Conservation (phyloP, 192 early-diverging fungal species). For the Rhizoclosmatium globosum region DNA sequence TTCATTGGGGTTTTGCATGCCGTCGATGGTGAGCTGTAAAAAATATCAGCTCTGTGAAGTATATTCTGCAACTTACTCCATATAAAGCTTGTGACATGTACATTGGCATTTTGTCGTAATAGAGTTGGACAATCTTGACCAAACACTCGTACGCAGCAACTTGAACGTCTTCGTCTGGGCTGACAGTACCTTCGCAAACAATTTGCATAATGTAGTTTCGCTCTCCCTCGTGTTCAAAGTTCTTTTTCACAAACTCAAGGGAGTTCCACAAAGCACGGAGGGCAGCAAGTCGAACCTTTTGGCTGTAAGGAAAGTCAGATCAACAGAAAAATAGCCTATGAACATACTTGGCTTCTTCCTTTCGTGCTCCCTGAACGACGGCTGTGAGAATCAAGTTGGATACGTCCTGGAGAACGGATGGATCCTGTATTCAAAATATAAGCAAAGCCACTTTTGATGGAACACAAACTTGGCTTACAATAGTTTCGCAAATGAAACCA, state of each 20-base stretch:
- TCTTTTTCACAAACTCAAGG: constrained; percentile 91
- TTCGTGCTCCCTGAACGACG: constrained; percentile 93
- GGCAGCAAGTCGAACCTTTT: constrained; percentile 84
- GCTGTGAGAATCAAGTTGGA: constrained; percentile 93
- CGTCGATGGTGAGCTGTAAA: constrained; percentile 79
- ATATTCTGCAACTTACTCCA: constrained; percentile 65
- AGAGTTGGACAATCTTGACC: constrained; percentile 95
- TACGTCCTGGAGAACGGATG: constrained; percentile 80
- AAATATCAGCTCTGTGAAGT: neutral
- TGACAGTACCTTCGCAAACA: constrained; percentile 90
- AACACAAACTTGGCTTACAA: constrained; percentile 59
- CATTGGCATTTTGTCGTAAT: constrained; percentile 95
- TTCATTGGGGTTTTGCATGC: constrained; percentile 90
- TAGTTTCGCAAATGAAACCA: constrained; percentile 93
- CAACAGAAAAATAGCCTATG: neutral
- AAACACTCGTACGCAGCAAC: constrained; percentile 94
- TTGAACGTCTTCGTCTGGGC: constrained; percentile 73
- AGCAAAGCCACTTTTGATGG: neutral
- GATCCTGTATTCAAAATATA: constrained; percentile 60
- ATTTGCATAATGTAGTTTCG: constrained; percentile 99
- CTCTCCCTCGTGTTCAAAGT: constrained; percentile 94
- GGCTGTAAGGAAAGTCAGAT: constrained; percentile 26
- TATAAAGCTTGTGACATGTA: constrained; percentile 98
- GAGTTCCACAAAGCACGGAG: constrained; percentile 93
- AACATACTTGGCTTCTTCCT: constrained; percentile 81